Conservation (phyloP, 164 flowering plant genomes). For the Sextonia rubra region DNA sequence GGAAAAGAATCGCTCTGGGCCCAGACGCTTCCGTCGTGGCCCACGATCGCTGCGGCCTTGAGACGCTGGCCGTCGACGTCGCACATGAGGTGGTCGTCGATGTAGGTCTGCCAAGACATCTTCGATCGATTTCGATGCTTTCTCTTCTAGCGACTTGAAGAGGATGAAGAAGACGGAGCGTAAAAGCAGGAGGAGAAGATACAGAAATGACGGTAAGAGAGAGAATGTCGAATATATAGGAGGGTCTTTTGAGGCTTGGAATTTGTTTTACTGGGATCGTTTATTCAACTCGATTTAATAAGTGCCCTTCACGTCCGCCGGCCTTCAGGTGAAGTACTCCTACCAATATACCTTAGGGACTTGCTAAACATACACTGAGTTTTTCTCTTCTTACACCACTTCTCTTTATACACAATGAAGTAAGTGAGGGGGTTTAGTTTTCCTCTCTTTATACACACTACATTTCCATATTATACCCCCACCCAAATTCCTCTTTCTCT, state of each 20-base stretch:
- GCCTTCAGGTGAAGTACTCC: too few species aligned
- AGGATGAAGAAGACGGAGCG: too few species aligned
- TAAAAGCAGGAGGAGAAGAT: not conserved
- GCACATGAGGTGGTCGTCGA: slow-evolving; percentile 46
- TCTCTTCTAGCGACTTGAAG: not conserved
- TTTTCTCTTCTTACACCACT: too few species aligned
- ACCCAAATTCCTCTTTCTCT: too few species aligned
- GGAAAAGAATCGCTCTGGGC: slow-evolving; percentile 45
- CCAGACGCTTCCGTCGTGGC: slow-evolving; percentile 44
- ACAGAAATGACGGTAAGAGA: not conserved
- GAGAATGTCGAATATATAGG: not conserved
- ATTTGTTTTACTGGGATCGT: not conserved
- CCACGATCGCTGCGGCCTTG: slow-evolving; percentile 42
- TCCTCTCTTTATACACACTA: too few species aligned
- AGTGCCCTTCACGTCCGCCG: slow-evolving; percentile 27
- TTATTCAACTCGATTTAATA: slow-evolving; percentile 15
- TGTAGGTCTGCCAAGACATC: slow-evolving; percentile 48
- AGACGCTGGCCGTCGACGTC: slow-evolving; percentile 34
- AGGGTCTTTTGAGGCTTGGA: not conserved
- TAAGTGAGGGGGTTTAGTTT: too few species aligned
- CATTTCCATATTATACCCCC: too few species aligned
- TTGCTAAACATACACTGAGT: too few species aligned
- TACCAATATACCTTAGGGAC: too few species aligned
- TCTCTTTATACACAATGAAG: too few species aligned
- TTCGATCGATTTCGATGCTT: not conserved